phyloP scores from a whole-genome alignment of 177 flowering plant species.

The Vitis hybrid region DNA sequence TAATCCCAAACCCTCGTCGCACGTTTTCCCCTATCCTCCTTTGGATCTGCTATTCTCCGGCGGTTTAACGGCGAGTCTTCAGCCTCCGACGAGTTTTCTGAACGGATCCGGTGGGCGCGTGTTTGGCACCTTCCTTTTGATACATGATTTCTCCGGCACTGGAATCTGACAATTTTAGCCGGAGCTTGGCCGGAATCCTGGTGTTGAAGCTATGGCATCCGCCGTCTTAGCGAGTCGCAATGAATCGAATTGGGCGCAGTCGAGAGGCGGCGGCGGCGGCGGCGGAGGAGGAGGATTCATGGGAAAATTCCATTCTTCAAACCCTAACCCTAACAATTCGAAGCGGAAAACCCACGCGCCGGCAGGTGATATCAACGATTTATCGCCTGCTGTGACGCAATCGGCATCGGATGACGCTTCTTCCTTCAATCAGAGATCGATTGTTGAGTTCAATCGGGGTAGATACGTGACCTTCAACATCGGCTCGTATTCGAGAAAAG shows the following conservation, averaged over 20 bases:
- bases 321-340: slow-evolving; percentile 46
- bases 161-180: slow-evolving; percentile 3
- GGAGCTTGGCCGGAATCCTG: slow-evolving; percentile 23
- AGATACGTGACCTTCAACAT: slow-evolving; percentile 28
- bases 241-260: slow-evolving; percentile 47
- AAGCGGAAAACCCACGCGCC: slow-evolving; percentile 31
- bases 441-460: slow-evolving; percentile 11
- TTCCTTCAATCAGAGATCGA: slow-evolving; percentile 28
- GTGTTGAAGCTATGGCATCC: slow-evolving; percentile 51
- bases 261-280: slow-evolving; percentile 21
- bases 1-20: slow-evolving; percentile 37
- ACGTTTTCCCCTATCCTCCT: neutral
- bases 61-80: too few relatives aligned
- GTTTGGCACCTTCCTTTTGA: neutral
- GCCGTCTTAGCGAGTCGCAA: slow-evolving; percentile 60
- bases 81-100: neutral
- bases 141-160: slow-evolving; percentile 19
- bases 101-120: slow-evolving; percentile 5
- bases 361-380: neutral
- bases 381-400: slow-evolving; percentile 28
- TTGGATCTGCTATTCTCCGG: too few relatives aligned
- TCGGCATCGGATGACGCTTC: slow-evolving; percentile 41
- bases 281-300: slow-evolving; percentile 33
- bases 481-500: slow-evolving; percentile 23
- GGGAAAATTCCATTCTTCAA: slow-evolving; percentile 49